Conservation (phyloP, 2,329 filamentous ascomycete species). For the Berkeleyomyces rouxiae region DNA sequence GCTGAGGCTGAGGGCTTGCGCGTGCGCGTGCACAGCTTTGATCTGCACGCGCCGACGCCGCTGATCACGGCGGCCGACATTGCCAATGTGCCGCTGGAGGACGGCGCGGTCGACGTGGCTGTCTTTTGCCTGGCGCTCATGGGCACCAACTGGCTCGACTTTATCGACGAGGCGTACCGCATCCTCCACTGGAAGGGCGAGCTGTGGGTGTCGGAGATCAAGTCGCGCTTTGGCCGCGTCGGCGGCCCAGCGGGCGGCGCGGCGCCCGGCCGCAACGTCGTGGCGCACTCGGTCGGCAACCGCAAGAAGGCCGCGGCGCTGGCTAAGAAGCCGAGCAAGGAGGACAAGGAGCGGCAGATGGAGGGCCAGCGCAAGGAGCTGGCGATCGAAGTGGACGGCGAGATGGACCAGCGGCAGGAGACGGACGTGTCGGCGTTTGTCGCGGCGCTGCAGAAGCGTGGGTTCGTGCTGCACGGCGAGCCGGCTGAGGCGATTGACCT, state of each 20-base stretch:
- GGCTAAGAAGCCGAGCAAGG: constrained; percentile 24
- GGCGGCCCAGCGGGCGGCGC: constrained; percentile 27
- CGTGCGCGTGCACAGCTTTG: constrained; percentile 66
- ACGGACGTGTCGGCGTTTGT: constrained; percentile 82
- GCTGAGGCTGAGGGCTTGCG: constrained; percentile 47
- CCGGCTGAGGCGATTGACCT: constrained; percentile 50
- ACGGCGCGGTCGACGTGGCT: constrained; percentile 65
- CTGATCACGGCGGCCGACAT: constrained; percentile 84
- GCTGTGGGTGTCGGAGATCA: constrained; percentile 94
- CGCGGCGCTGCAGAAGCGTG: constrained; percentile 60
- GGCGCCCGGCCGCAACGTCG: constrained; percentile 21
- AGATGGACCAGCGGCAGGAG: constrained; percentile 45
- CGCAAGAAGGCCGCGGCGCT: constrained; percentile 35
- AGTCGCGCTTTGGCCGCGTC: constrained; percentile 52
- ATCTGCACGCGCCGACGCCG: constrained; percentile 60
- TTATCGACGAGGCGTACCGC: constrained; percentile 89
- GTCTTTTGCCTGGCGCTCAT: constrained; percentile 95
- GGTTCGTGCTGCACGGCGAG: constrained; percentile 65
- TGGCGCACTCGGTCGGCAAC: constrained; percentile 57
- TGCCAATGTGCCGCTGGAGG: constrained; percentile 57
- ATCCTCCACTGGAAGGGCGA: constrained; percentile 87
- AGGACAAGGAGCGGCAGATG: constrained; percentile 28
- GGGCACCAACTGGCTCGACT: constrained; percentile 97
- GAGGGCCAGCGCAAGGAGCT: constrained; percentile 38
- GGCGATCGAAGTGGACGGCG: constrained; percentile 55